These are phyloP conservation scores for Fusarium proliferatum DNA, from an alignment of 2,329 filamentous ascomycete species.

Conservation along the genomic window DNA sequence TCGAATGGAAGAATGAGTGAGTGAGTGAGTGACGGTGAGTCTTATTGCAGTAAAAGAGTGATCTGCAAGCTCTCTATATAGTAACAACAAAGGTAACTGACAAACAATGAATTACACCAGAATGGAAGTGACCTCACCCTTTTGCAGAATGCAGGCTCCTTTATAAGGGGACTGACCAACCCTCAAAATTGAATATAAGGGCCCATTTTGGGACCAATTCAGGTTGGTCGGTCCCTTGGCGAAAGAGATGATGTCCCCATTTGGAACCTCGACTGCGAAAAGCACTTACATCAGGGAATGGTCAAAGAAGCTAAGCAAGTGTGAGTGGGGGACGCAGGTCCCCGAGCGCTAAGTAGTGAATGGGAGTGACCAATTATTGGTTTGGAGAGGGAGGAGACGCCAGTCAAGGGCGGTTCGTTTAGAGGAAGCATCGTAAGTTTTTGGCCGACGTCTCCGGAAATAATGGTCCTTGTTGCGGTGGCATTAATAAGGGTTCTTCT, in stretches of 20 bases:
- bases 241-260: slow-evolving; percentile 27
- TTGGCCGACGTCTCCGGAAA: background rate
- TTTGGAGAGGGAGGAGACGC: slow-evolving; percentile 9
- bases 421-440: slow-evolving; percentile 13
- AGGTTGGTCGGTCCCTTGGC: slow-evolving; percentile 20
- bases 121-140: slow-evolving; percentile 8
- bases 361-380: slow-evolving; percentile 28
- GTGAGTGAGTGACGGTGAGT: slow-evolving; percentile 4
- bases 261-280: background rate
- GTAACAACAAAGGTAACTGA: slow-evolving; percentile 2
- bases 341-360: slow-evolving; percentile 13
- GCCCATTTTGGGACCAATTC: slow-evolving; percentile 2
- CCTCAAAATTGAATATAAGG: slow-evolving; percentile 34
- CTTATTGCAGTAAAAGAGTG: slow-evolving; percentile 23
- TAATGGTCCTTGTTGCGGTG: background rate
- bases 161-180: slow-evolving; percentile 30
- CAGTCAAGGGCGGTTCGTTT: slow-evolving; percentile 16
- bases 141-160: slow-evolving; percentile 23
- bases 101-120: background rate
- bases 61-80: slow-evolving; percentile 36
- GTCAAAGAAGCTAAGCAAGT: background rate
- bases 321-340: slow-evolving; percentile 28
- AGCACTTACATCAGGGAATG: slow-evolving; percentile 16
- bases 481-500: background rate
- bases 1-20: background rate